A percentile compares a stretch with the other conserved stretches of the same genome.
phyloP scores from a whole-genome alignment of 768 basidiomycete species.

The Pisolithus sp. region DNA sequence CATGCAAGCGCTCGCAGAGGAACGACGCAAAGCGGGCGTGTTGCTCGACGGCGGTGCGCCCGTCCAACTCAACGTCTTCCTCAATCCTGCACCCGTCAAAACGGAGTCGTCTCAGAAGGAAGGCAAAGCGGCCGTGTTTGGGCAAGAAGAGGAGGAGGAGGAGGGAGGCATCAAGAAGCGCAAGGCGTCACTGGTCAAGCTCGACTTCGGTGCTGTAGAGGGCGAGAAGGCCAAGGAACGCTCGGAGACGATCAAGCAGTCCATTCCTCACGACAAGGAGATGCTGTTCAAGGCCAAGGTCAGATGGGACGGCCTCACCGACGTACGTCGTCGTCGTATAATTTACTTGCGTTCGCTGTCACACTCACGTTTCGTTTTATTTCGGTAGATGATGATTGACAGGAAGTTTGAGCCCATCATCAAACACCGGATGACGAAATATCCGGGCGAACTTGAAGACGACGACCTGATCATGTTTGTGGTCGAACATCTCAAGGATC shows the following conservation, averaged over 20 bases:
- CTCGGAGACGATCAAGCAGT: slow-evolving; percentile 67
- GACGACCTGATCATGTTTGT: slow-evolving; percentile 94
- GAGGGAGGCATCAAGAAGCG: slow-evolving; percentile 72
- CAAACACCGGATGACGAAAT: slow-evolving; percentile 76
- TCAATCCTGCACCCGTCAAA: slow-evolving; percentile 44
- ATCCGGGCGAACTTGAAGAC: slow-evolving; percentile 88
- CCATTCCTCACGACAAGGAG: slow-evolving; percentile 74
- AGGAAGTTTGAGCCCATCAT: slow-evolving; percentile 83
- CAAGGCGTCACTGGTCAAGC: slow-evolving; percentile 80
- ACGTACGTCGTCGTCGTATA: slow-evolving; percentile 49
- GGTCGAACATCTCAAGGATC: slow-evolving; percentile 86
- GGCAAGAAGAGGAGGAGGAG: slow-evolving; percentile 83
- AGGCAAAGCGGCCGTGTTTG: slow-evolving; percentile 60
- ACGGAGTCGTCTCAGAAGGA: slow-evolving; percentile 41
- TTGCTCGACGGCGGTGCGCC: slow-evolving; percentile 88
- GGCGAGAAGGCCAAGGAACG: slow-evolving; percentile 75
- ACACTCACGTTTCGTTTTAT: slow-evolving; percentile 10
- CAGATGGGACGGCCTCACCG: slow-evolving; percentile 85
- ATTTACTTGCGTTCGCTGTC: background rate
- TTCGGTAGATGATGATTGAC: slow-evolving; percentile 65
- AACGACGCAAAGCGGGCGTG: slow-evolving; percentile 87
- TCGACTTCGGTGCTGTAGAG: slow-evolving; percentile 84
- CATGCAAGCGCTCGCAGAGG: slow-evolving; percentile 85
- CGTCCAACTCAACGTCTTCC: slow-evolving; percentile 76
- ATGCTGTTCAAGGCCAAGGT: slow-evolving; percentile 78